Conservation (phyloP, 2,329 filamentous ascomycete genomes). For the Penicillium sp. region DNA sequence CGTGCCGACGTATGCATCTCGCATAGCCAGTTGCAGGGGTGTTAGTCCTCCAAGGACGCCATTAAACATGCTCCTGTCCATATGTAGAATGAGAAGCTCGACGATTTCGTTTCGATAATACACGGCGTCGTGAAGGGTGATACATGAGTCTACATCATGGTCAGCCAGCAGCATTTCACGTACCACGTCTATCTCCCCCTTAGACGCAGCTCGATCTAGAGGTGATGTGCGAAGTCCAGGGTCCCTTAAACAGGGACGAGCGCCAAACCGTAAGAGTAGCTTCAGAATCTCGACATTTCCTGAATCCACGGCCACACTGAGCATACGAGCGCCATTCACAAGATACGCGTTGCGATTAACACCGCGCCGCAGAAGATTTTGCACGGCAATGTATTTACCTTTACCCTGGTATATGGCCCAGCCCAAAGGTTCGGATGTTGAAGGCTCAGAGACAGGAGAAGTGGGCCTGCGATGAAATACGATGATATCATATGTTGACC, state of each 20-base stretch:
- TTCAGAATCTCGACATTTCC: not conserved
- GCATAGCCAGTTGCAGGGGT: not conserved
- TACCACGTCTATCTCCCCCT: not conserved
- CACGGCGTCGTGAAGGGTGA: not conserved
- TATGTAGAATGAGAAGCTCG: not conserved
- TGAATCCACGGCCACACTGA: not conserved
- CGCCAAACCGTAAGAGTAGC: not conserved
- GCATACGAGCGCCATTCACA: not conserved
- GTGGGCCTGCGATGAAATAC: not conserved
- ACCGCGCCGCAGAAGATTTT: not conserved
- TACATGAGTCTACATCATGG: not conserved
- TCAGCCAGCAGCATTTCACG: not conserved
- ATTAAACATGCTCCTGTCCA: not conserved
- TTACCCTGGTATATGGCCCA: not conserved
- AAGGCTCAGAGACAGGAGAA: not conserved
- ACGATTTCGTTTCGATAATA: not conserved
- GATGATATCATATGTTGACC: not conserved
- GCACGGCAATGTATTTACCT: not conserved
- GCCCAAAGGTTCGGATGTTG: not conserved
- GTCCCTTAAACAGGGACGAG: not conserved
- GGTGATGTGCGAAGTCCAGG: not conserved
- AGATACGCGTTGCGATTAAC: not conserved
- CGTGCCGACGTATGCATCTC: not conserved
- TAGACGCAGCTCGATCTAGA: not conserved
- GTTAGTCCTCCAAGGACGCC: not conserved